phyloP scores from a whole-genome alignment of 305 asterid genomes.

The Fraxinus ornus region DNA sequence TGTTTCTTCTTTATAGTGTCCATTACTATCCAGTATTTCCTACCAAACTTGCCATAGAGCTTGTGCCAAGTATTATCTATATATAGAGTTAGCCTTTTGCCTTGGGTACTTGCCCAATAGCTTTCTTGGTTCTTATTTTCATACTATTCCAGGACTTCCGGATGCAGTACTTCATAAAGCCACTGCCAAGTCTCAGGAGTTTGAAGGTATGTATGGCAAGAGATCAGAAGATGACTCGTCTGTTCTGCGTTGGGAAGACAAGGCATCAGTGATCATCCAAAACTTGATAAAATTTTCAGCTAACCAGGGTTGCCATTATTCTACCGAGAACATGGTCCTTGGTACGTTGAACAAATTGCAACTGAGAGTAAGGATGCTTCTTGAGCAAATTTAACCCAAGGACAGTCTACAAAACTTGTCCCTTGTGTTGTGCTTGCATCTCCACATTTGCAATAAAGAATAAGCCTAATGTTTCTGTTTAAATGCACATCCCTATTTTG shows the following conservation, averaged over 20 bases:
- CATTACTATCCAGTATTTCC: background rate
- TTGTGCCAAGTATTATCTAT: background rate
- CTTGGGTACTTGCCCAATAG: conserved; percentile 1
- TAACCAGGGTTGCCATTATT: conserved; percentile 10
- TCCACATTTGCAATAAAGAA: background rate
- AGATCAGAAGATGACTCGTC: conserved; percentile 19
- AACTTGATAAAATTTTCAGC: conserved; percentile 38
- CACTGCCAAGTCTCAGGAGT: conserved; percentile 66
- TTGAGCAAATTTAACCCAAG: conserved; percentile 37
- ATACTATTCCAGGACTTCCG: conserved; percentile 69
- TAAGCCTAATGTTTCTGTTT: background rate
- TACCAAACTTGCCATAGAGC: background rate
- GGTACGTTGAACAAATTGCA: conserved; percentile 54
- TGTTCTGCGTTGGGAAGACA: conserved; percentile 42
- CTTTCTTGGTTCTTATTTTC: conserved; percentile 14
- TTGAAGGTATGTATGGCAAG: conserved; percentile 64
- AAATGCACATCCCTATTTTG: background rate
- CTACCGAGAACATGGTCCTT: conserved; percentile 17
- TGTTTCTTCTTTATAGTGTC: background rate
- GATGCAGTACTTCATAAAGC: conserved; percentile 74
- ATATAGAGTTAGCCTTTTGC: background rate
- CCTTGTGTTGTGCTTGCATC: background rate
- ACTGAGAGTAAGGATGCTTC: conserved; percentile 47
- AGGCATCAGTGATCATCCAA: conserved; percentile 34
- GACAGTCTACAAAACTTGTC: conserved; percentile 6